These are phyloP conservation scores for peach (Prunus persica) DNA, from an alignment of 306 rosid species.

Conservation along the genomic window Prunus_persica_NCBIv2 NC_034016.1:18295501-18296000, in stretches of 20 bases:
- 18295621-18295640: conserved; percentile 50
- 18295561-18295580: conserved; percentile 7
- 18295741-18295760: neutral
- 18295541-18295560: conserved; percentile 18
- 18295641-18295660: conserved; percentile 96
- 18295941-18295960: conserved; percentile 88
- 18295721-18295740: conserved; percentile 87
- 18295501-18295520: conserved; percentile 9
- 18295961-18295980: neutral
- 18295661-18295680: conserved; percentile 80
- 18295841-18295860: conserved; percentile 96
- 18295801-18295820: conserved; percentile 83
- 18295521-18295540: conserved; percentile 28
- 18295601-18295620: conserved; percentile 5
- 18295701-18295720: conserved; percentile 95
- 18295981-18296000: neutral
- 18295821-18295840: conserved; percentile 84
- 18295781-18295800: neutral
- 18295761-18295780: neutral
- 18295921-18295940: conserved; percentile 95
- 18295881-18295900: conserved; percentile 93
- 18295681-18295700: conserved; percentile 96
- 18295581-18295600: conserved; percentile 13
- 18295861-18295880: conserved; percentile 99
- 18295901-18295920: conserved; percentile 91